Percentiles rank a stretch among this genome's conserved stretches.
Conservation (phyloP, 495 filamentous ascomycete species). For the Viridothelium virens region DNA sequence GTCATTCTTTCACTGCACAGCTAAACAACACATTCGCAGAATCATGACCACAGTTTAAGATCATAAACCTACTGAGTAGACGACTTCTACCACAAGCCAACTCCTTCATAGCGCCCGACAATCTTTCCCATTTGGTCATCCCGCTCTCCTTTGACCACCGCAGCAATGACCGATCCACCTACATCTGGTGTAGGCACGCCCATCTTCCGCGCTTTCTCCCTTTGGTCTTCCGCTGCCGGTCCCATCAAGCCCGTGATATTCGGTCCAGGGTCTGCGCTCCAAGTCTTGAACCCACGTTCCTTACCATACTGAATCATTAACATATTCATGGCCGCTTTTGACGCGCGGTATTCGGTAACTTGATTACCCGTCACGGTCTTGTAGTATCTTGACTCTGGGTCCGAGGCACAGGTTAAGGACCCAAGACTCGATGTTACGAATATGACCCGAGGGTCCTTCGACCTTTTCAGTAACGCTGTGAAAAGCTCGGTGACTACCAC, state of each 20-base stretch:
- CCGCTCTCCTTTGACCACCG: neutral
- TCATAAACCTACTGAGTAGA: neutral
- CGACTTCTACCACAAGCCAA: neutral
- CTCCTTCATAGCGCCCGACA: neutral
- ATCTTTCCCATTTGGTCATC: neutral
- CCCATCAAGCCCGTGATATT: neutral
- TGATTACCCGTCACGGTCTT: neutral
- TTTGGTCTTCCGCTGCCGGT: neutral
- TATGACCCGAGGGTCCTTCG: neutral
- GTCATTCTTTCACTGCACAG: too few relatives aligned
- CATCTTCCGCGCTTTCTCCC: neutral
- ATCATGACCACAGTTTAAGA: neutral
- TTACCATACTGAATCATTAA: neutral
- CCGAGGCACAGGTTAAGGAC: neutral
- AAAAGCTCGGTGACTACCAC: conserved; percentile 23
- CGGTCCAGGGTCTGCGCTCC: neutral
- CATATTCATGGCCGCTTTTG: conserved; percentile 12
- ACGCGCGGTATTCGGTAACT: neutral
- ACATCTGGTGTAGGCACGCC: neutral
- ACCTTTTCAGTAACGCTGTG: neutral
- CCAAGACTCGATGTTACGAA: neutral
- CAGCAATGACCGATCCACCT: neutral
- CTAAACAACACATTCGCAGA: too few relatives aligned
- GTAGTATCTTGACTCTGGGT: neutral
- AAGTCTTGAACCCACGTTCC: neutral